Conservation (phyloP, 306 rosid species). For the Bauhinia variegata region DNA sequence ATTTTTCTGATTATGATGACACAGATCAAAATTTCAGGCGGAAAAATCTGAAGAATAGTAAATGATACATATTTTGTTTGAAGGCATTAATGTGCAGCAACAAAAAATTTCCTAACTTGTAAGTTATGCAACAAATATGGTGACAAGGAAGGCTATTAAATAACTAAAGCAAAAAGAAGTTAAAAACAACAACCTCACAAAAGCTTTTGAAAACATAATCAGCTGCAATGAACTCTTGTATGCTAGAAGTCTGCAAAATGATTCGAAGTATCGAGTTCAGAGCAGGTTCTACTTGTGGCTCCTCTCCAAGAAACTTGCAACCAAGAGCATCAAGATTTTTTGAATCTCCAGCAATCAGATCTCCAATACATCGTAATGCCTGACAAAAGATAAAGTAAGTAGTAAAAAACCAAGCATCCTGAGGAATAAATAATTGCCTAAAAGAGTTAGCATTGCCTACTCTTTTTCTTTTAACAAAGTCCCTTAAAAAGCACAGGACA, state of each 20-base stretch:
- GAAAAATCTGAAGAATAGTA: slow-evolving; percentile 6
- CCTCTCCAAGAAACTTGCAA: slow-evolving; percentile 84
- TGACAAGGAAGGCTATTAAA: slow-evolving; percentile 21
- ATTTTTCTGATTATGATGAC: slow-evolving; percentile 67
- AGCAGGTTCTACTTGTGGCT: slow-evolving; percentile 79
- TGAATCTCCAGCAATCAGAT: slow-evolving; percentile 78
- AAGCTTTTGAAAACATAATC: slow-evolving; percentile 84
- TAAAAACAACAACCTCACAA: slow-evolving; percentile 75
- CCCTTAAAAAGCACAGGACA: not conserved
- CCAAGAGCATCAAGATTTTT: slow-evolving; percentile 76
- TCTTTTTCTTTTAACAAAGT: too few species aligned
- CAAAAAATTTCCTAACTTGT: slow-evolving; percentile 8
- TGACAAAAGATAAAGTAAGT: slow-evolving; percentile 42
- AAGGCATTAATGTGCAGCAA: slow-evolving; percentile 14
- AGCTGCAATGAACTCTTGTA: slow-evolving; percentile 84
- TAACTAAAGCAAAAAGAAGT: slow-evolving; percentile 3
- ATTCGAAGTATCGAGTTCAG: slow-evolving; percentile 81
- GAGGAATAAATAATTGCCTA: not conserved
- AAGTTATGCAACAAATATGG: slow-evolving; percentile 16
- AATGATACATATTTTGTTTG: slow-evolving; percentile 24
- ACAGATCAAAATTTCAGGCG: slow-evolving; percentile 3
- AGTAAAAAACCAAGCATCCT: too few species aligned
- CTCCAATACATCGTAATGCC: slow-evolving; percentile 84
- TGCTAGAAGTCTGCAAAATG: slow-evolving; percentile 81
- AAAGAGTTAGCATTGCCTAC: not conserved